Evolutionary conservation across 2,329 filamentous ascomycete genomes (phyloP).

Genomic region (Ophiosphaerella korrae): DNA sequence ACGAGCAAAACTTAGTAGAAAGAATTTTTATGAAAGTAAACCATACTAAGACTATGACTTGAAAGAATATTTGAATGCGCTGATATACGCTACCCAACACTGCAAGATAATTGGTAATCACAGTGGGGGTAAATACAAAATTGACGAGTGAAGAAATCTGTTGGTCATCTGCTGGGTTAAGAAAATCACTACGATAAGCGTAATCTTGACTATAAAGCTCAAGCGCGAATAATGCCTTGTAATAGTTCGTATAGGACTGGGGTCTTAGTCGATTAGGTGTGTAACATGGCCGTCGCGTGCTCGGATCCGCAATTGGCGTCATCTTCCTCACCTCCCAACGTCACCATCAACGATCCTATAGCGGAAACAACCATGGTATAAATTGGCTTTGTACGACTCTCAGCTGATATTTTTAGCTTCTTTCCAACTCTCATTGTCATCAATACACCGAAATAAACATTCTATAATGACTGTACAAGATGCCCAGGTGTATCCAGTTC

Average conservation of each 20-base stretch:
- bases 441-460: background rate
- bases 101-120: no score
- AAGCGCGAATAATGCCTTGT: no score
- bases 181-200: no score
- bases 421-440: background rate
- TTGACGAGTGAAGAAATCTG: no score
- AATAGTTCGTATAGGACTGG: no score
- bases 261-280: background rate
- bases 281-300: constrained; percentile 8
- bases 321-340: constrained; percentile 7
- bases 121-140: no score
- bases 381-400: background rate
- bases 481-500: constrained; percentile 4
- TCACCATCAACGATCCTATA: background rate
- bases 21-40: no score
- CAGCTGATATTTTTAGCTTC: background rate
- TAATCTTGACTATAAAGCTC: background rate
- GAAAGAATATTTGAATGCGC: no score
- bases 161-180: no score
- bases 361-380: background rate
- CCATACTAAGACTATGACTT: no score
- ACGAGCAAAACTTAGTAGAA: no score
- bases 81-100: no score
- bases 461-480: background rate
- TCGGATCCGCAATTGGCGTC: constrained; percentile 8